Evolutionary conservation across 306 rosid species (phyloP).

Genomic region (Ammopiptanthus mongolicus): DNA sequence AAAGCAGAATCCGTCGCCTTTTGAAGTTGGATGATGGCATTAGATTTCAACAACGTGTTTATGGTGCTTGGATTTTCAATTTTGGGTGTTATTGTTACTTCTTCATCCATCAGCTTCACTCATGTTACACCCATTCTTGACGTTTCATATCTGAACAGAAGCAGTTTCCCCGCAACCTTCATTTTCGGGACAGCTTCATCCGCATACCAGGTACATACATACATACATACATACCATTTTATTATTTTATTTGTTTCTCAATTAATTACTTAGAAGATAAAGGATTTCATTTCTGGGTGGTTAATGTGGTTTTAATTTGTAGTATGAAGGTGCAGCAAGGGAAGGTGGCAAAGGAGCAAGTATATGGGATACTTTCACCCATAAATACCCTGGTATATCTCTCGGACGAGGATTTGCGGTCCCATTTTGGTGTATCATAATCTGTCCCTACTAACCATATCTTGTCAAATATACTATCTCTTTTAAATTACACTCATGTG

Average conservation of each 20-base stretch:
- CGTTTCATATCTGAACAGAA: conserved; percentile 31
- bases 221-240: too few species aligned
- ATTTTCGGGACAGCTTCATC: conserved; percentile 32
- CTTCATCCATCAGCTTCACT: not conserved
- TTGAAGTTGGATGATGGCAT: not conserved
- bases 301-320: not conserved
- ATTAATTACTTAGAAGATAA: not conserved
- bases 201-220: conserved; percentile 22
- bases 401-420: too few species aligned
- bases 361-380: conserved; percentile 35
- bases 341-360: conserved; percentile 35
- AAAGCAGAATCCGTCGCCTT: not conserved
- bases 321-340: conserved; percentile 55
- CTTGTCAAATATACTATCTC: too few species aligned
- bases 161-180: conserved; percentile 29
- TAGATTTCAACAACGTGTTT: not conserved
- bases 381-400: conserved; percentile 23
- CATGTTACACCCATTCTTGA: not conserved
- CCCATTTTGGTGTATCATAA: too few species aligned
- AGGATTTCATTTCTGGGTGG: too few species aligned
- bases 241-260: not conserved
- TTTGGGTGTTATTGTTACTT: not conserved
- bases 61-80: not conserved
- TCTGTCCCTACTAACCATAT: too few species aligned
- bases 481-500: too few species aligned